Conservation (phyloP, 768 basidiomycete genomes). For the Boletus pseudopeckii region DNA sequence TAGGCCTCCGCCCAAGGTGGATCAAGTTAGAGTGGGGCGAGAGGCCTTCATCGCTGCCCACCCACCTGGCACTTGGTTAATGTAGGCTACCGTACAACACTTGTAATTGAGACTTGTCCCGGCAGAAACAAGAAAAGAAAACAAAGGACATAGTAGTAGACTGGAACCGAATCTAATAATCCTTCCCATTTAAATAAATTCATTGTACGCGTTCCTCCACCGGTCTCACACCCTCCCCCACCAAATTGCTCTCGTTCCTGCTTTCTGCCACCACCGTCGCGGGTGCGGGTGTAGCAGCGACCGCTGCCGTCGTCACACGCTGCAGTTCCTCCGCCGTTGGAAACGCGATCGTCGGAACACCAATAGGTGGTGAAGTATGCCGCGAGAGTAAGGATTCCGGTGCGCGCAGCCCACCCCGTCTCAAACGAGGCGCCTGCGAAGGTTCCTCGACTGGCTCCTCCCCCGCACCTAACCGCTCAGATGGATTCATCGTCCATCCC, state of each 20-base stretch:
- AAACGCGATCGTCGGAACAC: constrained; percentile 22
- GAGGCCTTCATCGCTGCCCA: too few relatives aligned
- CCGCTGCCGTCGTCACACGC: constrained; percentile 13
- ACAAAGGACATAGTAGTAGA: neutral
- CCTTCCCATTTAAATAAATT: constrained; percentile 5
- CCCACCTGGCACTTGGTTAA: too few relatives aligned
- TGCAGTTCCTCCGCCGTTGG: constrained; percentile 23
- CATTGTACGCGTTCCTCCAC: constrained; percentile 18
- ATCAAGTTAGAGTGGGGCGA: too few relatives aligned
- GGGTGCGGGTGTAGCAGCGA: neutral
- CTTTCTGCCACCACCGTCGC: neutral
- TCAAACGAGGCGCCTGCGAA: constrained; percentile 47
- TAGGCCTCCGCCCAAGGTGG: too few relatives aligned
- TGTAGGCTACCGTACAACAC: too few relatives aligned
- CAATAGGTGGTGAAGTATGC: constrained; percentile 37
- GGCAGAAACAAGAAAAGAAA: neutral
- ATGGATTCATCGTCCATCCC: constrained; percentile 14
- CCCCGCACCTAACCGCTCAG: constrained; percentile 21
- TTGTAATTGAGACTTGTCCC: neutral
- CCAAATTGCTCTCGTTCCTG: constrained; percentile 7
- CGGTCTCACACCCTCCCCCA: neutral
- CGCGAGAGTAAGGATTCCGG: constrained; percentile 58
- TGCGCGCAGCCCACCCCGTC: constrained; percentile 64
- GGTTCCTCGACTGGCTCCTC: constrained; percentile 37
- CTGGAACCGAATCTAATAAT: constrained; percentile 6